phyloP scores from a whole-genome alignment of 768 basidiomycete species.

The Boletus vermiculosoides region DNA sequence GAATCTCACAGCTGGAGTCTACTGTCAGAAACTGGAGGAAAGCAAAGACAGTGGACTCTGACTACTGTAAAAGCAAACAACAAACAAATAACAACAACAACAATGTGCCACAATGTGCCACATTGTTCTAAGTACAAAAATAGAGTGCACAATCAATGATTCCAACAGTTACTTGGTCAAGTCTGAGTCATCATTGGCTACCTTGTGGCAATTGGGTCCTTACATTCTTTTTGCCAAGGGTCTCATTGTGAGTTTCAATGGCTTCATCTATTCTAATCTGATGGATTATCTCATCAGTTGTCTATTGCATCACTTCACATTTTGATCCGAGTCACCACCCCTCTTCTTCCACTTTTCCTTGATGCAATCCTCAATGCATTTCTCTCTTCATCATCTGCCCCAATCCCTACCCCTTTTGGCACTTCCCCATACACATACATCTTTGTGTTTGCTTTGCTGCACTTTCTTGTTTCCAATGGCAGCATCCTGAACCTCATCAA shows the following conservation, averaged over 20 bases:
- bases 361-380: slow-evolving; percentile 40
- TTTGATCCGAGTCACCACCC: slow-evolving; percentile 74
- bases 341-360: slow-evolving; percentile 67
- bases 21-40: no score
- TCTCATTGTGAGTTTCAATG: slow-evolving; percentile 21
- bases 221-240: slow-evolving; percentile 22
- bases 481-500: slow-evolving; percentile 71
- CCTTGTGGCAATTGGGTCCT: slow-evolving; percentile 16
- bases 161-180: not conserved
- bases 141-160: no score
- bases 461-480: slow-evolving; percentile 74
- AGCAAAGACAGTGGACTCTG: no score
- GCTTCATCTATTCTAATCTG: not conserved
- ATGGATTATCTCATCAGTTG: slow-evolving; percentile 38
- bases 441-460: slow-evolving; percentile 62
- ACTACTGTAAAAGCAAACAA: no score
- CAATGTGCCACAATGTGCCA: no score
- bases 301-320: slow-evolving; percentile 70
- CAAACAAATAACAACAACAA: no score
- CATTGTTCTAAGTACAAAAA: no score
- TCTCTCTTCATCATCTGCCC: slow-evolving; percentile 14
- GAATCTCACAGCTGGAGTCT: no score
- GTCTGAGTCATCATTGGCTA: slow-evolving; percentile 15
- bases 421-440: slow-evolving; percentile 69
- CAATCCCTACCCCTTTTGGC: slow-evolving; percentile 24